Evolutionary conservation across 1,284 basidiomycete species (phyloP), one percentile per base, ranked within the genome.

Genomic region (Leucoagaricus sp.): DNA sequence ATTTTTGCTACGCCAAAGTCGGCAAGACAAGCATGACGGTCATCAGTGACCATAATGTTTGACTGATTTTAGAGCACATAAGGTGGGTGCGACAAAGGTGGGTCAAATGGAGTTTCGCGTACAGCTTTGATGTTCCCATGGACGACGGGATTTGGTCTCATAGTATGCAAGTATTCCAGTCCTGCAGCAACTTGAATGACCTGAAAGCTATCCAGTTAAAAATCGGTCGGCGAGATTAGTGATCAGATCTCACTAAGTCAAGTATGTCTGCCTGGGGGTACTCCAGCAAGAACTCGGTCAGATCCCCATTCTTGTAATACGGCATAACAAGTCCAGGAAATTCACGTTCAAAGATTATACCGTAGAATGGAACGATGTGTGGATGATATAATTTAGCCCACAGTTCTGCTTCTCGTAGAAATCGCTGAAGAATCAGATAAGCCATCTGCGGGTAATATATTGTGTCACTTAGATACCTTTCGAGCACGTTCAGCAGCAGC

Each of bases 121-220:
- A 63, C 65, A 12, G 59, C 60, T 60, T 66, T 65, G 17, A 66
- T 51, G 55, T 67, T 63, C 8, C 65, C 65, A 53, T 67, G 65
- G 1, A 64, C 53, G 29, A 67, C 52, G 2, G 56, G 31, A 19
- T 55, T 29, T 3, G 58, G 58, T 19, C 38, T 45, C 23, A 54
- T 38, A 9, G 26, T 41, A 49, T 65, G 65, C 4, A 66, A 54
- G 44, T 64, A 65, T 12, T 52, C 49, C 45, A 66, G 50, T 19
- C 60, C 64, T 4, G 58, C 57, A 6, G 61, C 61, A 8, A 62
- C 48, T 49, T 63, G 54, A 26, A 49, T 44, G 15, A 64, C 38
- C 64, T 66, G 29, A 29, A 17, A 33, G 4, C 17, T 28, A 29
- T 47, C 25, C 26, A 7, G n/a, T n/a, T n/a, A n/a, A n/a, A n/a